Evolutionary conservation across 2,329 filamentous ascomycete genomes (phyloP).

Genomic region (Cercospora citrullina): DNA sequence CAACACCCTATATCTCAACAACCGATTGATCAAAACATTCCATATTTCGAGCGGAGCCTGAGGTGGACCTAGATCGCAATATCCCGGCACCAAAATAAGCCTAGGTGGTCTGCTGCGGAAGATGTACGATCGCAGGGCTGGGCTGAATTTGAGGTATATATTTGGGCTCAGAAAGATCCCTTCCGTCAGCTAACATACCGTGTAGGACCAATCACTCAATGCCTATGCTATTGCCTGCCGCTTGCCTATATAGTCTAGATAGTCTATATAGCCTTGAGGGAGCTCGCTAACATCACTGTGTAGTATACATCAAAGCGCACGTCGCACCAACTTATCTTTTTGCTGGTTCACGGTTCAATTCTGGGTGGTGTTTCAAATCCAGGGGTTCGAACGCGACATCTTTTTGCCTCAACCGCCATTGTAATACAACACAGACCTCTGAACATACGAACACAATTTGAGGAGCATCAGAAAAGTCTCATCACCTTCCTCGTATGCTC

Average conservation of each 20-base stretch:
- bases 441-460: not conserved
- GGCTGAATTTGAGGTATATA: not conserved
- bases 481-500: not conserved
- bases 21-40: not conserved
- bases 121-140: not conserved
- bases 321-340: not conserved
- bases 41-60: not conserved
- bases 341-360: not conserved
- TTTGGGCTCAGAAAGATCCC: not conserved
- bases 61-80: not conserved
- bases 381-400: not conserved
- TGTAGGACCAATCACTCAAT: not conserved
- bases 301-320: not conserved
- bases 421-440: not conserved
- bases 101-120: not conserved
- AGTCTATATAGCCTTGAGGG: not conserved
- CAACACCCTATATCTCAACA: conserved; percentile 1
- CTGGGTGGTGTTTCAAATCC: not conserved
- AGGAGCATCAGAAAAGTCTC: not conserved
- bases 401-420: not conserved
- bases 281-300: not conserved
- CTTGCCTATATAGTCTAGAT: not conserved
- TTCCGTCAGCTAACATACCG: not conserved
- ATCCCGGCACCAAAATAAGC: not conserved
- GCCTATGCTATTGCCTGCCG: not conserved